These are phyloP conservation scores for Mycena metata DNA, from an alignment of 768 basidiomycete species.

Conservation along the genomic window DNA sequence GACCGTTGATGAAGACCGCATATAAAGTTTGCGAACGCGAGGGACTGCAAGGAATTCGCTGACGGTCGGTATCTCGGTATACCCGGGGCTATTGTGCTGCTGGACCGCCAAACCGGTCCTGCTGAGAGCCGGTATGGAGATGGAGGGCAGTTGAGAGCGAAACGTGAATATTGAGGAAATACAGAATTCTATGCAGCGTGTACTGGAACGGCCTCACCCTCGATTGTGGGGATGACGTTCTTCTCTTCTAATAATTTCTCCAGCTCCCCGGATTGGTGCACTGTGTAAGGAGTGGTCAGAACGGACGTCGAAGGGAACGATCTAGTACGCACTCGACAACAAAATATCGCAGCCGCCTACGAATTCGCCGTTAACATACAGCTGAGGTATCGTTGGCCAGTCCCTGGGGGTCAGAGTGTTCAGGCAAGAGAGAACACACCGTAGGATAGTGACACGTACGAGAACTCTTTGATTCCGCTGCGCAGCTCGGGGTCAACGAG, in stretches of 20 bases:
- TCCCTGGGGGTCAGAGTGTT: constrained; percentile 64
- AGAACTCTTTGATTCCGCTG: constrained; percentile 93
- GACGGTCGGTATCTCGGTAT: neutral
- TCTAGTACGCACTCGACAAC: constrained; percentile 79
- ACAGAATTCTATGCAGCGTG: constrained; percentile 16
- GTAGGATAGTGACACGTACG: constrained; percentile 68
- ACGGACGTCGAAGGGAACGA: constrained; percentile 12
- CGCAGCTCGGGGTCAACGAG: constrained; percentile 88
- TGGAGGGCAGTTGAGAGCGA: neutral
- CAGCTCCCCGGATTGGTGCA: constrained; percentile 97
- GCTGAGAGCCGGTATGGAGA: too few relatives aligned
- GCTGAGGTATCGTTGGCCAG: constrained; percentile 98
- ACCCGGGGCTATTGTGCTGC: too few relatives aligned
- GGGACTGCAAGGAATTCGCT: neutral
- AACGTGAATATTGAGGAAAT: neutral
- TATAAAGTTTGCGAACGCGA: too few relatives aligned
- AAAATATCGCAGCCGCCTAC: constrained; percentile 98
- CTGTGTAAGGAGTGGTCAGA: constrained; percentile 52
- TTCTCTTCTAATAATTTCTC: constrained; percentile 83
- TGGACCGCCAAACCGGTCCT: too few relatives aligned
- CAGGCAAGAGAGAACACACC: constrained; percentile 1
- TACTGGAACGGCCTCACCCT: constrained; percentile 32
- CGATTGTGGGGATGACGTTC: constrained; percentile 72
- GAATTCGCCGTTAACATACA: constrained; percentile 96
- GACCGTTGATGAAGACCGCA: constrained; percentile 25